These are phyloP conservation scores for Dioscorea alata DNA, from an alignment of 106 monocot genomes.

Conservation along the genomic window DNA sequence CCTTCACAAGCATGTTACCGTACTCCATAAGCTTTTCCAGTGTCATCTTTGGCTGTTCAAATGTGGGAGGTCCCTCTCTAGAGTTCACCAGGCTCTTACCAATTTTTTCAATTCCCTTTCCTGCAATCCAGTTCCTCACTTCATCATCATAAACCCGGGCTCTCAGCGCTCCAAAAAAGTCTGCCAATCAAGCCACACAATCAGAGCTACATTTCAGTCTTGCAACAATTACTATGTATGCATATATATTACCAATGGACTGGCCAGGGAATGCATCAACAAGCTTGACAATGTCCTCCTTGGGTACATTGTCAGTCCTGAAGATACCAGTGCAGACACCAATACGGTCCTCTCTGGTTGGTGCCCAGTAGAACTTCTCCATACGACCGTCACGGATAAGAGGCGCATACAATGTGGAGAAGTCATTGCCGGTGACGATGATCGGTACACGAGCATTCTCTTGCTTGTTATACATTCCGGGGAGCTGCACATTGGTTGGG, in stretches of 20 bases:
- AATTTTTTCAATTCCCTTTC: constrained; percentile 49
- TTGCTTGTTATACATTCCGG: constrained; percentile 99
- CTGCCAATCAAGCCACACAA: constrained; percentile 21
- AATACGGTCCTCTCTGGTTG: constrained; percentile 82
- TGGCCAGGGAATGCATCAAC: constrained; percentile 95
- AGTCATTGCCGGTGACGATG: constrained; percentile 95
- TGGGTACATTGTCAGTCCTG: constrained; percentile 63
- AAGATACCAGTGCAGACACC: constrained; percentile 89
- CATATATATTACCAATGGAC: constrained; percentile 67
- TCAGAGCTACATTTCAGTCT: too few relatives aligned
- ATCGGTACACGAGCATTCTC: constrained; percentile 89
- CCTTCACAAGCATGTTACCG: constrained; percentile 86
- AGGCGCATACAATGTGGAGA: constrained; percentile 96
- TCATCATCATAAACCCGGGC: constrained; percentile 95
- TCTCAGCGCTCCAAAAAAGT: constrained; percentile 91
- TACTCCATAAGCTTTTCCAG: constrained; percentile 84
- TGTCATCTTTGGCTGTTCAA: constrained; percentile 87
- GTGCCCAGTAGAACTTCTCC: constrained; percentile 99
- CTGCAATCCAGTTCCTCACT: constrained; percentile 83
- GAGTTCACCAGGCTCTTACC: constrained; percentile 93
- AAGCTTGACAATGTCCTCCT: constrained; percentile 60
- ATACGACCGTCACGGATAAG: constrained; percentile 96
- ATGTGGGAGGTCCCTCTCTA: constrained; percentile 59
- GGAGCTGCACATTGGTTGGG: constrained; percentile 95
- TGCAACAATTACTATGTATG: neutral